Evolutionary conservation across 2,329 filamentous ascomycete genomes (phyloP).

Genomic region (Amylocarpus encephaloides): DNA sequence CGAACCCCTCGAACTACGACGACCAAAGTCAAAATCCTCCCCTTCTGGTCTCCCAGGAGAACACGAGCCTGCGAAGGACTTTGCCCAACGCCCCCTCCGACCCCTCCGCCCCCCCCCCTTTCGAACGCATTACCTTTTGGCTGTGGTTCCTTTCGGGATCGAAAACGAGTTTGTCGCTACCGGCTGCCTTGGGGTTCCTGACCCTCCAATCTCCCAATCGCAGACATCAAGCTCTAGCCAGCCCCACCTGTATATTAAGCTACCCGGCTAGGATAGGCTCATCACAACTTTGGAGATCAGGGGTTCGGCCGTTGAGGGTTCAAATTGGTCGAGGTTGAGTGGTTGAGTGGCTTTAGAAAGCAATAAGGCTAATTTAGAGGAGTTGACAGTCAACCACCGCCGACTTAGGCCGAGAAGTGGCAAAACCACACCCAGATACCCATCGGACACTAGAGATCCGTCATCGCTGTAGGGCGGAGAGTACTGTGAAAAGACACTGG

Average conservation of each 20-base stretch:
- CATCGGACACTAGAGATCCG: no score
- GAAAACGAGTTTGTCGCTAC: conserved; percentile 16
- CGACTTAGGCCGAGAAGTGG: no score
- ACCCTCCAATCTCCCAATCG: conserved; percentile 15
- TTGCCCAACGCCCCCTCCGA: not conserved
- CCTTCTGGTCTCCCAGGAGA: conserved; percentile 1
- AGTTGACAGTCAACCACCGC: no score
- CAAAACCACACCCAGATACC: no score
- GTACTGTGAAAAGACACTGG: no score
- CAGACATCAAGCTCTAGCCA: not conserved
- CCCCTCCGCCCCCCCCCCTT: not conserved
- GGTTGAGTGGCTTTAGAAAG: no score
- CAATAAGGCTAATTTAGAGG: no score
- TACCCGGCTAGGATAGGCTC: not conserved
- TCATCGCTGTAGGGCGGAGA: no score
- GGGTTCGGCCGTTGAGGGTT: no score
- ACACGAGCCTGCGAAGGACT: conserved; percentile 11
- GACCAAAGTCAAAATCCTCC: conserved; percentile 7
- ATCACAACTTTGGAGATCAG: no score
- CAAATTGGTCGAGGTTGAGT: no score
- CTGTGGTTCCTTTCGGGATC: conserved; percentile 5
- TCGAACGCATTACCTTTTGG: not conserved
- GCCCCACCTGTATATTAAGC: not conserved
- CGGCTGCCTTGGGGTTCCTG: conserved; percentile 7
- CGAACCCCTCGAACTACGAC: conserved; percentile 12